phyloP scores from a whole-genome alignment of 2,329 filamentous ascomycete species.

The Ceratocystis lukuohia region DNA sequence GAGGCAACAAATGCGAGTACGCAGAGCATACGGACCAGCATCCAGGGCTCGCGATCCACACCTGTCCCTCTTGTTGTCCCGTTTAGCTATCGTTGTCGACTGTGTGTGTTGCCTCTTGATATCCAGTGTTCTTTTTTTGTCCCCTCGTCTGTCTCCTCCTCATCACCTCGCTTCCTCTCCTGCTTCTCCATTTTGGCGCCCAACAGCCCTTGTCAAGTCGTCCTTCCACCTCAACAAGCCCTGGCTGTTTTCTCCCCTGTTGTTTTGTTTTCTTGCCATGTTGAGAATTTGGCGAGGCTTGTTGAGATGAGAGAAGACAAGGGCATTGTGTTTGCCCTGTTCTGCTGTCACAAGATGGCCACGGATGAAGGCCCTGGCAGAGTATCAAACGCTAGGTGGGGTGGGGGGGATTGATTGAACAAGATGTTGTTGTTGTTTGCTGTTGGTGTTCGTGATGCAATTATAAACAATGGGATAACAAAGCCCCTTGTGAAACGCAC shows the following conservation, averaged over 20 bases:
- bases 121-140: neutral
- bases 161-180: too few species aligned
- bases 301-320: slow-evolving; percentile 1
- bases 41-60: neutral
- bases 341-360: neutral
- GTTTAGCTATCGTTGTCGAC: neutral
- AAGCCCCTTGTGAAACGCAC: neutral
- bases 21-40: neutral
- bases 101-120: neutral
- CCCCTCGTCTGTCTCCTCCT: neutral
- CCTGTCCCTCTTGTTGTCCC: neutral
- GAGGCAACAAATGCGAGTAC: neutral
- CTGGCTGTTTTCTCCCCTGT: neutral
- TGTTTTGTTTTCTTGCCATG: neutral
- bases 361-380: neutral
- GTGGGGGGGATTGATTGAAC: neutral
- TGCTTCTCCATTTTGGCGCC: neutral
- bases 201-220: neutral
- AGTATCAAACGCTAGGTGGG: neutral
- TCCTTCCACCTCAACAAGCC: neutral
- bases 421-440: neutral
- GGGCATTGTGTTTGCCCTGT: neutral
- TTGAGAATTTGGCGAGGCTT: neutral
- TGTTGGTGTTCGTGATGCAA: neutral
- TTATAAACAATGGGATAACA: neutral